Percentiles rank a stretch among this genome's conserved stretches.
Evolutionary conservation across 2,329 filamentous ascomycete species (phyloP).

Genomic region (Neofusicoccum laricinum): DNA sequence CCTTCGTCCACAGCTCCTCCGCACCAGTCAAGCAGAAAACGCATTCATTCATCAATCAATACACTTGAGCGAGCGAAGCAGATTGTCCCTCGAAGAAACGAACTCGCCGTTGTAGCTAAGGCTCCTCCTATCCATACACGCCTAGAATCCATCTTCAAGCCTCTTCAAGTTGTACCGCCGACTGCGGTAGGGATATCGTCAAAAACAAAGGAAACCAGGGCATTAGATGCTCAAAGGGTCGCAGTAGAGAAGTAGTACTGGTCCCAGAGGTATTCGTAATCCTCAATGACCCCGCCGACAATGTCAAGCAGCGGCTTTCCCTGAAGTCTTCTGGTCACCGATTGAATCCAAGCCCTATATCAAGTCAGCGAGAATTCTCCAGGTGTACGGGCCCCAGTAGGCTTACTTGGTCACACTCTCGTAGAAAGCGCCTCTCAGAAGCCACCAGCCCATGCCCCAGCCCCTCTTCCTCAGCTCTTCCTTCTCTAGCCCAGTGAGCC

Average conservation of each 20-base stretch:
- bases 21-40: too few relatives aligned
- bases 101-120: neutral
- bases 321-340: conserved; percentile 67
- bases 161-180: neutral
- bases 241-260: conserved; percentile 87
- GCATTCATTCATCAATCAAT: too few relatives aligned
- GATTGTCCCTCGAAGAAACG: too few relatives aligned
- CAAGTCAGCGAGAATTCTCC: conserved; percentile 21
- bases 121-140: neutral
- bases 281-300: conserved; percentile 81
- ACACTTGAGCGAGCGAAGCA: too few relatives aligned
- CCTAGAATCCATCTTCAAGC: neutral
- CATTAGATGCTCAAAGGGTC: conserved; percentile 43
- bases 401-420: conserved; percentile 75
- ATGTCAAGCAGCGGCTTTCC: conserved; percentile 75
- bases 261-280: conserved; percentile 98
- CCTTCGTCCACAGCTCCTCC: too few relatives aligned
- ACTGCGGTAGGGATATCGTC: conserved; percentile 13
- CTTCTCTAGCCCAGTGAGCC: conserved; percentile 77
- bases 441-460: conserved; percentile 93
- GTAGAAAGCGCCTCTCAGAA: conserved; percentile 95
- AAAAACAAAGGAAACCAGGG: neutral
- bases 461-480: conserved; percentile 86
- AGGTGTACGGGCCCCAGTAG: neutral
- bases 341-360: conserved; percentile 59